Evolutionary conservation across 352 stramenopile species (phyloP).

Genomic region (Bremia lactucae): DNA sequence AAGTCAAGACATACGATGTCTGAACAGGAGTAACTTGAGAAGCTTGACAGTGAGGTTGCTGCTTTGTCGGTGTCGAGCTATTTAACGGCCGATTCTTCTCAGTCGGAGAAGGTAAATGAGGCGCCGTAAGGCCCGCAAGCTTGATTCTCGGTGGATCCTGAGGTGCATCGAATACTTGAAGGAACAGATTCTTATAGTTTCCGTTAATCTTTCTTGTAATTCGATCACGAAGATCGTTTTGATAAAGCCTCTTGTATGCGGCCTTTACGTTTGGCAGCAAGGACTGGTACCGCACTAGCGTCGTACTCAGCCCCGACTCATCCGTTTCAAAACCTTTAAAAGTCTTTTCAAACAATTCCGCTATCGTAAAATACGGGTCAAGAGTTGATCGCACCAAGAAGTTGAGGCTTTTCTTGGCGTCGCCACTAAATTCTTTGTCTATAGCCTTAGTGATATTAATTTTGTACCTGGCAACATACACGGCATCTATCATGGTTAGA

Average conservation of each 20-base stretch:
- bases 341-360: constrained; percentile 56
- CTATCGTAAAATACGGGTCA: constrained; percentile 54
- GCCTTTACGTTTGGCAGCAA: constrained; percentile 41
- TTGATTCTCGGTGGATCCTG: constrained; percentile 25
- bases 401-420: constrained; percentile 60
- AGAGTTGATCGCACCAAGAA: constrained; percentile 45
- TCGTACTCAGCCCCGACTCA: constrained; percentile 41
- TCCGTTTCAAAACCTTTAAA: constrained; percentile 68
- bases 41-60: constrained; percentile 15
- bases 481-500: constrained; percentile 54
- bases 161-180: constrained; percentile 62
- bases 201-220: constrained; percentile 51
- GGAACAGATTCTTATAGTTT: constrained; percentile 48
- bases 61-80: constrained; percentile 10
- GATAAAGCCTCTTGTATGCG: constrained; percentile 46
- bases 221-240: constrained; percentile 46
- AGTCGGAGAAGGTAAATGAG: too few relatives aligned
- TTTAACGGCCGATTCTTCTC: too few relatives aligned
- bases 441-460: constrained; percentile 70
- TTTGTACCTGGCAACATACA: constrained; percentile 70
- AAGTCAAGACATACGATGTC: constrained; percentile 6
- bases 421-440: constrained; percentile 74
- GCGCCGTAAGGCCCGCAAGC: constrained; percentile 9
- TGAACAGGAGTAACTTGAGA: constrained; percentile 4
- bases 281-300: constrained; percentile 49